Base-by-base conservation (phyloP, 768 basidiomycete genomes). In the Amanita exitialis region DNA sequence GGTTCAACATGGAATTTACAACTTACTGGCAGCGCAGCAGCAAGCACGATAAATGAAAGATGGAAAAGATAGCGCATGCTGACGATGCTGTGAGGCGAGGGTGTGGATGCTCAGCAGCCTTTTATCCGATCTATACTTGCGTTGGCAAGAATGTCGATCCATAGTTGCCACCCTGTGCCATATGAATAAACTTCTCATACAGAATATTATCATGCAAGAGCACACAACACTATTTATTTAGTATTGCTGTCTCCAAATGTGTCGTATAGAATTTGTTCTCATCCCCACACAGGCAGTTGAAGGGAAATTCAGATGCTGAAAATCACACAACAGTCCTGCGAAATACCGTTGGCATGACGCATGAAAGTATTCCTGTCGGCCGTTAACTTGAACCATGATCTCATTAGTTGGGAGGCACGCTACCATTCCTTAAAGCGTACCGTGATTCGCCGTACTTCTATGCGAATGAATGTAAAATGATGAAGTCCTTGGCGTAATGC, bases 21-120 rank as follows among this genome's bases (percentile, higher is more conserved):
- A 66, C 68, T 50, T 56, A 73, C 70, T 52, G 74, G 72, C 44
- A 67, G 57, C 55, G 71, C 66, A 53, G 64, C 62, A 53, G 60
- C 65, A 49, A 63, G 61, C 41, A 62, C 56, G 50, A 70, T 57
- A 54, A 69, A 54, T 53, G 70, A 51, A 30, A 64, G 63, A 42
- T 74, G 51, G 36, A 68, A 47, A 44, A 65, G 55, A 51, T 67
- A 67, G 55, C 63, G 67, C 59, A 64, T 59, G 53, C 55, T 62
- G 56, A 45, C 53, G 44, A 49, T 56, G 57, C 55, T 57, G 57
- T 61, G 59, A 49, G 58, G 56, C 54, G 55, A 56, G 53, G 54
- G 57, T 46, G 20, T 38, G 28, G 49, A 58, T 56, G 53, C 49
- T 55, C 44, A 51, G 38, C 59, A 56, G 58, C 56, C 64, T 64